These are phyloP conservation scores for Termitomyces sp. DNA, from an alignment of 768 basidiomycete genomes.

Conservation along the genomic window DNA sequence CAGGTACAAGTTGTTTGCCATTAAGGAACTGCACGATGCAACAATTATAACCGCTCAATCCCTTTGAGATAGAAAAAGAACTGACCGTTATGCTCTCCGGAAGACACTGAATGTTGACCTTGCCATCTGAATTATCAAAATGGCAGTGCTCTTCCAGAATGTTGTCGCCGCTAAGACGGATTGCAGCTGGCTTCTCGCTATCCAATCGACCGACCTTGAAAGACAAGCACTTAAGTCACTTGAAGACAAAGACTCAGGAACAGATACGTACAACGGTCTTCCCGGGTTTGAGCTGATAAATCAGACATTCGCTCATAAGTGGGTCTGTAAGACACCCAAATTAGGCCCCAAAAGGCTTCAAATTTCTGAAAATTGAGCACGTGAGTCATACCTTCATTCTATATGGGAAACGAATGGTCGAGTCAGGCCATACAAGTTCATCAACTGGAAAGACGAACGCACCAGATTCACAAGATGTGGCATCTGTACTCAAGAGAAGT, in stretches of 20 bases:
- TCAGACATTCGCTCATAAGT: constrained; percentile 92
- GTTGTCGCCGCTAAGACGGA: constrained; percentile 88
- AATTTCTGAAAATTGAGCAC: constrained; percentile 1
- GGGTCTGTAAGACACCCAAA: constrained; percentile 53
- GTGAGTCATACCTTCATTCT: constrained; percentile 64
- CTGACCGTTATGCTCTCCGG: constrained; percentile 80
- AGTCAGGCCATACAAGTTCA: constrained; percentile 12
- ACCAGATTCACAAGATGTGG: constrained; percentile 93
- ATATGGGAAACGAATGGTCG: constrained; percentile 7
- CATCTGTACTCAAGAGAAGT: constrained; percentile 47
- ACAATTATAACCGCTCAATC: constrained; percentile 2
- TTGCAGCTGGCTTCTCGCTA: constrained; percentile 75
- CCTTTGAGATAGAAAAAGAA: constrained; percentile 11
- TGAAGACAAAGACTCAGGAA: neutral
- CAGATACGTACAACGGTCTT: constrained; percentile 18
- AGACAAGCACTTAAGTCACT: constrained; percentile 1
- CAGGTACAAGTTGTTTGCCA: constrained; percentile 78
- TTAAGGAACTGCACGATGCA: constrained; percentile 71
- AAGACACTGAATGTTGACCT: constrained; percentile 76
- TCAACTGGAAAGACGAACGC: constrained; percentile 25
- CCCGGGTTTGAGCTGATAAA: constrained; percentile 41
- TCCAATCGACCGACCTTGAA: constrained; percentile 81
- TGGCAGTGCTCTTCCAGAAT: constrained; percentile 91
- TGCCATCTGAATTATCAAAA: constrained; percentile 83
- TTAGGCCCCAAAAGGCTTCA: constrained; percentile 9